Base-by-base conservation (phyloP, 371 early-diverging fungal genomes). In the Lichtheimia ornata region DNA sequence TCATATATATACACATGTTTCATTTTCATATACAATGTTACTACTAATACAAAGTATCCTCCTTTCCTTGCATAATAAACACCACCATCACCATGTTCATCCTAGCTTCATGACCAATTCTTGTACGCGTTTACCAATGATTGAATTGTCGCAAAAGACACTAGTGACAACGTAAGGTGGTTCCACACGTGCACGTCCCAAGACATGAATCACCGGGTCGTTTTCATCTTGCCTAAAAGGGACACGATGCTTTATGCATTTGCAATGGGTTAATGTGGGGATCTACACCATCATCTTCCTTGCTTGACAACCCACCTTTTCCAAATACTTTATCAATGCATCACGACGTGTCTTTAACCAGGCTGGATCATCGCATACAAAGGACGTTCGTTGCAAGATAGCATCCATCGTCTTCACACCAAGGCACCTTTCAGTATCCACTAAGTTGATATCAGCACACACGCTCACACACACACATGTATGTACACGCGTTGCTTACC, bases 71-170 rank as follows among this genome's bases (percentile, higher is more conserved):
- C 12, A 17, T 47, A n/a, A 47, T 47, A n/a, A 22, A 47, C 47
- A 3, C 2, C 47, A 13, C 1, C 13, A 0, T 17, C 44, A 43
- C n/a, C 44, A 43, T 43, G n/a, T 17, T 47, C 22, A 47, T 47
- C 47, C 47, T n/a, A 51, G 50, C 52, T 75, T 58, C 57, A 76
- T 65, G 30, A 85, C 52, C 59, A 86, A 69, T 50, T 81, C 77
- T 65, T 78, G 81, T 66, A 86, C 79, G 56, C 87, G 76, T 50
- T 80, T 70, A 13, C 74, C 74, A 49, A 86, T 72, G 24, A 86
- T 72, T 14, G 51, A 63, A 62, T 81, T 83, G 40, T 76, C 74
- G 62, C 84, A 76, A 24, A 68, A 60, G 22, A 86, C 76, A 56
- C 81, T 76, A 11, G 76, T 73, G 12, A 79, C 65, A 20, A 76